Conservation (phyloP, 1,284 basidiomycete genomes). For the Cryptococcus sp. region DNA sequence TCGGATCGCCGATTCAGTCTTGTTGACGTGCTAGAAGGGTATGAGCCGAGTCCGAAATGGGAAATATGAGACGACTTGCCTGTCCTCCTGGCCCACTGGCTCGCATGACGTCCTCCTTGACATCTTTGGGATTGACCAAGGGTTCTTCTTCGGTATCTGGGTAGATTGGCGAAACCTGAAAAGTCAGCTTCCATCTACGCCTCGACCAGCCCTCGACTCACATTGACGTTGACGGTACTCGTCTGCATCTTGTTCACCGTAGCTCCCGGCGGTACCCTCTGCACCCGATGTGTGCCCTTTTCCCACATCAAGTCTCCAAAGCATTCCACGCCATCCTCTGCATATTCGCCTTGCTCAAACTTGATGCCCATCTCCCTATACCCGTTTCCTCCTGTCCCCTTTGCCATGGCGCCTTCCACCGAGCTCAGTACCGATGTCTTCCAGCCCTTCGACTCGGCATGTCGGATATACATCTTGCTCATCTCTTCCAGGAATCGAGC, state of each 20-base stretch:
- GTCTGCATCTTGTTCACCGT: slow-evolving; percentile 83
- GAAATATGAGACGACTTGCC: slow-evolving; percentile 49
- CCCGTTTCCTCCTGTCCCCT: slow-evolving; percentile 53
- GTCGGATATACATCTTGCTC: slow-evolving; percentile 74
- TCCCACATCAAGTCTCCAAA: slow-evolving; percentile 82
- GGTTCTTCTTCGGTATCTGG: slow-evolving; percentile 54
- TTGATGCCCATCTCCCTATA: slow-evolving; percentile 72
- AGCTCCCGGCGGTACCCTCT: slow-evolving; percentile 87
- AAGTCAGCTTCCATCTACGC: background rate
- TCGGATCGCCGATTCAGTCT: slow-evolving; percentile 97
- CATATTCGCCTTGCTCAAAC: slow-evolving; percentile 14
- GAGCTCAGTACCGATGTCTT: slow-evolving; percentile 41
- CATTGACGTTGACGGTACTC: slow-evolving; percentile 82
- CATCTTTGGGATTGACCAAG: slow-evolving; percentile 76
- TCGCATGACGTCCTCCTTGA: slow-evolving; percentile 89
- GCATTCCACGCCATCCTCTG: slow-evolving; percentile 57
- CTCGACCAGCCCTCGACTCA: slow-evolving; percentile 52
- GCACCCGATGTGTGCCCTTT: slow-evolving; percentile 92
- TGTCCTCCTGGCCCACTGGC: slow-evolving; percentile 94
- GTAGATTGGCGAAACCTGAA: slow-evolving; percentile 68
- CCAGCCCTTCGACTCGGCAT: slow-evolving; percentile 53
- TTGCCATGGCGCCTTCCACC: slow-evolving; percentile 50
- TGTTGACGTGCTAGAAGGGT: slow-evolving; percentile 80
- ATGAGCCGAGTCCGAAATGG: background rate
- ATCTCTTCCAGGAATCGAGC: slow-evolving; percentile 76